Evolutionary conservation across 371 early-diverging fungal species (phyloP), one percentile per base, ranked within the genome.

Genomic region (Nematocida displodere): DNA sequence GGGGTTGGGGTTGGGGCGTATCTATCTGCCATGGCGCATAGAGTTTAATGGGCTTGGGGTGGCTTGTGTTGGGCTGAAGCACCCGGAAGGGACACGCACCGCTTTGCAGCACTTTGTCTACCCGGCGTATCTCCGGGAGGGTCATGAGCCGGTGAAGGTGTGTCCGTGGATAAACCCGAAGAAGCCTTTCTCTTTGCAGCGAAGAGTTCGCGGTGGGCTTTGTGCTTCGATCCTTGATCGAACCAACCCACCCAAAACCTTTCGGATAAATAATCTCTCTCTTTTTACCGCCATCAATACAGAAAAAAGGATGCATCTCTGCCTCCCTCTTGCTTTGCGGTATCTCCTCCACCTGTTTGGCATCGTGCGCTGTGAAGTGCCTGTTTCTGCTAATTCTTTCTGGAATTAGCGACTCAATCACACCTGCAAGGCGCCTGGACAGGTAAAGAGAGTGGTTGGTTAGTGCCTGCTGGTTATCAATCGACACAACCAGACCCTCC

Each of bases 11-110:
- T 62, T 34, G 65, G 13, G 13, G 17, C 4, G 34, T 28, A 7
- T 44, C 15, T 61, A 61, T 58, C 42, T 71, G 75, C 75, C 75
- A 71, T 15, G 75, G 75, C 4, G 75, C 75, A 33, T 71, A 71
- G n/a, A 71, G 34, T 8, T 46, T 37, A 28, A 71, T 44, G 3
- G 13, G 29, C 17, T 58, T 42, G 17, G 68, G 58, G 33, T 24
- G 3, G 0, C 48, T 22, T 7, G 13, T 8, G 47, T 24, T 62
- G 11, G 62, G 8, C 11, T 20, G 11, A 7, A 42, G 44, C 17
- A 24, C 36, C 29, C 55, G 34, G 42, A 36, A 67, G 34, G 68
- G 68, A 3, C 37, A 13, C 3, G 68, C 7, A 28, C 28, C 46
- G 0, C 17, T 26, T 56, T 13, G 20, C 15, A 67, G 13, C 4